Evolutionary conservation across 1,284 basidiomycete species (phyloP).

Genomic region (Mycosarcoma maydis): DNA sequence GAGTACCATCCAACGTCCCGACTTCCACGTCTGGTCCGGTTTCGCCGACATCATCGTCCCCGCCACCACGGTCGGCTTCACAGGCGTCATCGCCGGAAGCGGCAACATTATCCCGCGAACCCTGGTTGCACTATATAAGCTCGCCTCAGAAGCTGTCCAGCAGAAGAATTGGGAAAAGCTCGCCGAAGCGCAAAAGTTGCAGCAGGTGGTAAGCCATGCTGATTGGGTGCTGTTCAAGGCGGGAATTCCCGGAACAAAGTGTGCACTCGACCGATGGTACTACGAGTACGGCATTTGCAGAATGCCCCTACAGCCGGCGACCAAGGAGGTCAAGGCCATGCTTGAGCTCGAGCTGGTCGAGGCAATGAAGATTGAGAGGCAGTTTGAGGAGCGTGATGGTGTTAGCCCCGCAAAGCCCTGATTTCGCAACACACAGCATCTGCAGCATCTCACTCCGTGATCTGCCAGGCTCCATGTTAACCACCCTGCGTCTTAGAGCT

Average conservation of each 20-base stretch:
- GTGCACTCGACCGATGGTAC: slow-evolving; percentile 75
- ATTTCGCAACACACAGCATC: too few relatives aligned
- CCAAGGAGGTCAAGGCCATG: slow-evolving; percentile 71
- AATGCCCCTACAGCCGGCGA: slow-evolving; percentile 77
- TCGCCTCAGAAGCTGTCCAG: slow-evolving; percentile 69
- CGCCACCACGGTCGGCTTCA: slow-evolving; percentile 38
- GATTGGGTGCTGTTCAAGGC: slow-evolving; percentile 82
- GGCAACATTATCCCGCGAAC: slow-evolving; percentile 70
- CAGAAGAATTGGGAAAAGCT: slow-evolving; percentile 66
- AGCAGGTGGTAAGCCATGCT: slow-evolving; percentile 80
- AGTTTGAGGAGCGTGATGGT: slow-evolving; percentile 69
- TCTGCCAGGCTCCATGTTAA: too few relatives aligned
- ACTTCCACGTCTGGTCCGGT: slow-evolving; percentile 44
- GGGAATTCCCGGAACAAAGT: slow-evolving; percentile 84
- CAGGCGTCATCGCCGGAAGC: slow-evolving; percentile 48
- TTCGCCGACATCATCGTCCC: slow-evolving; percentile 50
- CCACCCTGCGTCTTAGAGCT: too few relatives aligned
- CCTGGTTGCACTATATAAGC: slow-evolving; percentile 74
- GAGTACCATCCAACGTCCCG: slow-evolving; percentile 71
- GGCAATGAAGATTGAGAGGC: slow-evolving; percentile 75
- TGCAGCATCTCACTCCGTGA: too few relatives aligned
- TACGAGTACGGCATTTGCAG: slow-evolving; percentile 82
- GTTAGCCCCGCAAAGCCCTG: slow-evolving; percentile 35
- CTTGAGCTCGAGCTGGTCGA: slow-evolving; percentile 77
- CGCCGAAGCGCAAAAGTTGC: slow-evolving; percentile 77